Percentiles rank a stretch among this genome's conserved stretches.
phyloP scores from a whole-genome alignment of 2,329 filamentous ascomycete species.

The Juglanconis juglandina region DNA sequence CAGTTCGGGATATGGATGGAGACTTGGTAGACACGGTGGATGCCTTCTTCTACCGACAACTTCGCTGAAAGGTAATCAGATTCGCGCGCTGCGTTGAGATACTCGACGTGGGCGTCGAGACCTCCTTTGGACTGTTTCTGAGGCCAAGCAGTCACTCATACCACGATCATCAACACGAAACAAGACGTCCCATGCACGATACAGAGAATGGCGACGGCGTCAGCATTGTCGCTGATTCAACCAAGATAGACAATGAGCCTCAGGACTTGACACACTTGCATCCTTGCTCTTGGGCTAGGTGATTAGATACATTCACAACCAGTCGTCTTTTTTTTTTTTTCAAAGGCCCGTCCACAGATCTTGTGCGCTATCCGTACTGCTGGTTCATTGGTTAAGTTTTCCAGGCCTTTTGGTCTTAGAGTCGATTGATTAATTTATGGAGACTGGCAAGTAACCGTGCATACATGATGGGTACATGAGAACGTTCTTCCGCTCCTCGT shows the following conservation, averaged over 20 bases:
- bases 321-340: no score
- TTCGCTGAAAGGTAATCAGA: no score
- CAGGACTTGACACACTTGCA: not conserved
- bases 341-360: no score
- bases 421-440: not conserved
- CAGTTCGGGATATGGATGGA: slow-evolving; percentile 53
- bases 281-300: not conserved
- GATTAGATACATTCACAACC: not conserved
- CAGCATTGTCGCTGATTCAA: not conserved
- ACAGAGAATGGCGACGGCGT: not conserved
- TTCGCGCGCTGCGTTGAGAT: no score
- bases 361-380: no score
- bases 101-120: no score
- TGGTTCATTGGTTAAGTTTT: not conserved
- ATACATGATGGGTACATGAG: not conserved
- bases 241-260: not conserved
- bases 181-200: no score
- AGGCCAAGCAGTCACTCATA: no score
- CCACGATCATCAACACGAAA: no score
- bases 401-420: no score
- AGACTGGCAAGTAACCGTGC: not conserved
- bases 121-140: no score
- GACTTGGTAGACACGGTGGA: slow-evolving; percentile 45
- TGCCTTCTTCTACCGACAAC: not conserved
- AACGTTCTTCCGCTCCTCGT: not conserved